These are phyloP conservation scores for Pterulicium gracile DNA, from an alignment of 1,284 basidiomycete genomes.

Conservation along the genomic window DNA sequence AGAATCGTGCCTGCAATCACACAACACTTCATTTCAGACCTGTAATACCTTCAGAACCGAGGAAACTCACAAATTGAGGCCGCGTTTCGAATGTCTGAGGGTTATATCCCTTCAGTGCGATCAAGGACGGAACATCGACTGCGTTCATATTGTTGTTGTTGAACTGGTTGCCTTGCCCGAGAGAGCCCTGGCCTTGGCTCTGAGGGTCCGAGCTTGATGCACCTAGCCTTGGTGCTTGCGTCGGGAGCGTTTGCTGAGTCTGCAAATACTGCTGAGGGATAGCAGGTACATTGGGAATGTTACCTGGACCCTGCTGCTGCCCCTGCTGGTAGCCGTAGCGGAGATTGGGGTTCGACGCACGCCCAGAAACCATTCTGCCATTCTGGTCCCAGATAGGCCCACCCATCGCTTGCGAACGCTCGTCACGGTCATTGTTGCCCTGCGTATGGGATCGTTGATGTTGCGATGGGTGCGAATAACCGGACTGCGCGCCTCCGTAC, in stretches of 20 bases:
- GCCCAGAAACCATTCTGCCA: constrained; percentile 41
- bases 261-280: constrained; percentile 65
- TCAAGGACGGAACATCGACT: constrained; percentile 78
- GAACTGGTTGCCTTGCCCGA: constrained; percentile 27
- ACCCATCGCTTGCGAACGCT: constrained; percentile 29
- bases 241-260: constrained; percentile 12
- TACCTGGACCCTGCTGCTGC: constrained; percentile 23
- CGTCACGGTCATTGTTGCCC: constrained; percentile 23
- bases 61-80: constrained; percentile 56
- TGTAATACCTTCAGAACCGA: constrained; percentile 4
- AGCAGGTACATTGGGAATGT: constrained; percentile 54
- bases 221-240: constrained; percentile 31
- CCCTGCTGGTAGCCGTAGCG: constrained; percentile 50
- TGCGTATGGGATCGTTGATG: constrained; percentile 16
- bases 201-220: constrained; percentile 19
- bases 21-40: constrained; percentile 3
- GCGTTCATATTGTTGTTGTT: constrained; percentile 35
- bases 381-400: constrained; percentile 48
- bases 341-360: constrained; percentile 59
- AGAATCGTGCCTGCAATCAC: constrained; percentile 65
- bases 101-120: constrained; percentile 86
- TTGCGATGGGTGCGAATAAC: constrained; percentile 17
- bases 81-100: constrained; percentile 77
- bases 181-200: constrained; percentile 17
- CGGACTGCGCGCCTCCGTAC: constrained; percentile 32